Evolutionary conservation across 768 basidiomycete species (phyloP).

Genomic region (Suillus discolor): DNA sequence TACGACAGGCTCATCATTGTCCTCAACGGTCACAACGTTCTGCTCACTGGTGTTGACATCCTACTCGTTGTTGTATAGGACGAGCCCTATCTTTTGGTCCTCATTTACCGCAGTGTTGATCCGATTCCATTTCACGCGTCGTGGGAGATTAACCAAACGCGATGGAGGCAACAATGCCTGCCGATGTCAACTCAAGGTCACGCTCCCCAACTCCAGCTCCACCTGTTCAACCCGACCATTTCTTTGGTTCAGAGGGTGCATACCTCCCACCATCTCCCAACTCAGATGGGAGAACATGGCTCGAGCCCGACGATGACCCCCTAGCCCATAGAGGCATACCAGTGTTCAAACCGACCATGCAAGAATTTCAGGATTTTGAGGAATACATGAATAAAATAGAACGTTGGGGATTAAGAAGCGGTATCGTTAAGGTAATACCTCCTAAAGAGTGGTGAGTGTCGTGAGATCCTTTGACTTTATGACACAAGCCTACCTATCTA

Average conservation of each 20-base stretch:
- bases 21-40: neutral
- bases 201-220: constrained; percentile 57
- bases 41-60: neutral
- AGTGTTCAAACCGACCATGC: constrained; percentile 93
- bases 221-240: constrained; percentile 79
- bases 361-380: constrained; percentile 92
- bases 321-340: constrained; percentile 88
- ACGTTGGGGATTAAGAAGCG: constrained; percentile 87
- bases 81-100: neutral
- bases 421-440: constrained; percentile 96
- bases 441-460: constrained; percentile 86
- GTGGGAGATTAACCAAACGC: constrained; percentile 13
- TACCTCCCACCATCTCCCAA: constrained; percentile 59
- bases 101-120: neutral
- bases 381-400: constrained; percentile 85
- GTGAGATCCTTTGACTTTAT: constrained; percentile 11
- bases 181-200: constrained; percentile 23
- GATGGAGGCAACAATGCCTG: constrained; percentile 24
- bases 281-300: constrained; percentile 64
- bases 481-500: constrained; percentile 18
- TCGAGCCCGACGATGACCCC: constrained; percentile 81
- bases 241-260: constrained; percentile 60
- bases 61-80: neutral
- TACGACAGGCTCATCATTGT: neutral
- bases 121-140: constrained; percentile 6